Conservation (phyloP, 2,329 filamentous ascomycete species). For the Phaeosphaeria sp. region DNA sequence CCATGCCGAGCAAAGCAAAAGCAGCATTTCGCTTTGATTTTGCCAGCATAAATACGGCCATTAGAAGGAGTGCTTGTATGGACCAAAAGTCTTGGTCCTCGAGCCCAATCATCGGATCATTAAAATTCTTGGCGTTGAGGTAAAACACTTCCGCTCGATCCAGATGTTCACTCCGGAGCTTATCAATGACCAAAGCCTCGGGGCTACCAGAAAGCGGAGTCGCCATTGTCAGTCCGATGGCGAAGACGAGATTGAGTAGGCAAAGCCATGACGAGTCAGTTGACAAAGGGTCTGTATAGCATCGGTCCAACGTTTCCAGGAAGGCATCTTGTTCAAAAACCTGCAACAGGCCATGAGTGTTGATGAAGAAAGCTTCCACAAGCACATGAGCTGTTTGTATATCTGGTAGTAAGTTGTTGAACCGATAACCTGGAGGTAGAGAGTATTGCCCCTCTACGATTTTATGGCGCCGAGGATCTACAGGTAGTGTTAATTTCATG, state of each 20-base stretch:
- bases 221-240: slow-evolving; percentile 67
- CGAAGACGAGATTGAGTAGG: slow-evolving; percentile 66
- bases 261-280: slow-evolving; percentile 62
- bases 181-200: slow-evolving; percentile 60
- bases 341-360: slow-evolving; percentile 68
- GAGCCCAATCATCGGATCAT: slow-evolving; percentile 57
- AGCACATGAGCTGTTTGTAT: slow-evolving; percentile 61
- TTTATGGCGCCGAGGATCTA: slow-evolving; percentile 62
- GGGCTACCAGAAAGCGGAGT: slow-evolving; percentile 57
- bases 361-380: slow-evolving; percentile 66
- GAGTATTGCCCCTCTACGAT: slow-evolving; percentile 63
- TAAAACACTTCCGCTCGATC: slow-evolving; percentile 70
- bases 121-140: slow-evolving; percentile 62
- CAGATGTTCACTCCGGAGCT: slow-evolving; percentile 55
- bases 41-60: slow-evolving; percentile 69
- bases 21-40: slow-evolving; percentile 69
- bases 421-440: slow-evolving; percentile 54
- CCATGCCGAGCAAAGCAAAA: slow-evolving; percentile 67
- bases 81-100: slow-evolving; percentile 71
- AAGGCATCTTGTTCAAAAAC: slow-evolving; percentile 63
- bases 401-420: slow-evolving; percentile 63
- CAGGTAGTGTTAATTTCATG: background rate
- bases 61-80: slow-evolving; percentile 67
- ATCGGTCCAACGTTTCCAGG: slow-evolving; percentile 57
- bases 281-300: slow-evolving; percentile 61